Percentiles rank a stretch among this genome's conserved stretches.
phyloP scores from a whole-genome alignment of 768 basidiomycete species.

The Amanita inopinata region DNA sequence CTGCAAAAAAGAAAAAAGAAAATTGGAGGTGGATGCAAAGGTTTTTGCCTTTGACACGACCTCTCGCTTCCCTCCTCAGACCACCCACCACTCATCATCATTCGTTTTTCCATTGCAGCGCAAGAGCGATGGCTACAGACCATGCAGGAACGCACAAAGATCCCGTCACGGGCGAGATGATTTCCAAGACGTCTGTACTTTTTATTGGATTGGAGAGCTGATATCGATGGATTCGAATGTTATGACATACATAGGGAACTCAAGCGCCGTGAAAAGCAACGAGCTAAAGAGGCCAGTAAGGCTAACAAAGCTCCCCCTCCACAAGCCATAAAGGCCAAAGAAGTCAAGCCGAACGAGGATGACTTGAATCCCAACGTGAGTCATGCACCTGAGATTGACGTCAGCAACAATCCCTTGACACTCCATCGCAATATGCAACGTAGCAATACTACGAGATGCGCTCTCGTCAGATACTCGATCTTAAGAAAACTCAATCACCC shows the following conservation, averaged over 20 bases:
- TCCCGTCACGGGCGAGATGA: constrained; percentile 89
- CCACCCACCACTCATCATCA: neutral
- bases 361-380: constrained; percentile 88
- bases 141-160: constrained; percentile 51
- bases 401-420: neutral
- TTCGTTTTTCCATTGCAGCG: neutral
- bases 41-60: neutral
- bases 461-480: constrained; percentile 75
- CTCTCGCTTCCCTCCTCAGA: neutral
- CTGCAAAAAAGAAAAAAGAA: no score
- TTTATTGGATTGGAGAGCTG: constrained; percentile 6
- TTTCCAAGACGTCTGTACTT: constrained; percentile 81
- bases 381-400: no score
- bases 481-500: constrained; percentile 77
- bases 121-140: constrained; percentile 35
- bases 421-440: neutral
- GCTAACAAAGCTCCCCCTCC: constrained; percentile 41
- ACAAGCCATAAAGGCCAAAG: constrained; percentile 26
- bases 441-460: constrained; percentile 98
- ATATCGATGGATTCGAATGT: constrained; percentile 18
- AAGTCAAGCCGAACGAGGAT: constrained; percentile 54
- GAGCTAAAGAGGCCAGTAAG: constrained; percentile 75
- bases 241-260: constrained; percentile 72
- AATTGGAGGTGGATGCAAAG: constrained; percentile 6
- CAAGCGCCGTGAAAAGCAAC: constrained; percentile 85